Evolutionary conservation across 1,284 basidiomycete genomes (phyloP), one percentile per base, ranked within the genome.

Genomic region (Fistulina hepatica): DNA sequence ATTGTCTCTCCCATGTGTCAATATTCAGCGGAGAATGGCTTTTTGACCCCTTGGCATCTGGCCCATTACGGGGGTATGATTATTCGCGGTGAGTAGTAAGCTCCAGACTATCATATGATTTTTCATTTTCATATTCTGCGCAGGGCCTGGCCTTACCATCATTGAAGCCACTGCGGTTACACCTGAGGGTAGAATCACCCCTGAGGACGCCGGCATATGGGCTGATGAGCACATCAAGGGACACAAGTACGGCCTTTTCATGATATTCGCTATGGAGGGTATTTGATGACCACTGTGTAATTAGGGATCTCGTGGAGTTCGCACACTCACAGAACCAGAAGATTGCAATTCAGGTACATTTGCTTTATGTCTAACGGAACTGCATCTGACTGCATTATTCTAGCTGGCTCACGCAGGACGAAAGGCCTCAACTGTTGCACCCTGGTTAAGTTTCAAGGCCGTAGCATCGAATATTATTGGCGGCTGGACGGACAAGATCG

Each of bases 291-390:
- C n/a, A n/a, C n/a, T n/a, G n/a, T n/a, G n/a, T n/a, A n/a, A n/a
- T n/a, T n/a, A n/a, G n/a, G n/a, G n/a, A n/a, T n/a, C 71, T 92
- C 43, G 78, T 85, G 44, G 71, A 80, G 28, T 86, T 84, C 42
- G 75, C 80, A 16, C 84, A 90, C 54, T 69, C 75, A 2, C 75
- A 86, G 47, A 68, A 71, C 37, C 63, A 76, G 42, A 69, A 72
- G 44, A 74, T 90, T 15, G 88, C 76, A 6, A 73, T 93, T 35
- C 89, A 93, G 56, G 28, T 31, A 19, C 11, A 16, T 30, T 6
- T 7, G 27, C 27, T 6, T 6, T 30, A 16, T 30, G 6, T 9
- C n/a, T 7, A 30, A 6, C 17, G 6, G 27, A 16, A 30, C 17
- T 7, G 17, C 27, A n/a, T 12, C 27, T 30, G 6, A n/a, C 28